Base-by-base conservation (phyloP, 2,329 filamentous ascomycete species). In the Paracamarosporium sp. region DNA sequence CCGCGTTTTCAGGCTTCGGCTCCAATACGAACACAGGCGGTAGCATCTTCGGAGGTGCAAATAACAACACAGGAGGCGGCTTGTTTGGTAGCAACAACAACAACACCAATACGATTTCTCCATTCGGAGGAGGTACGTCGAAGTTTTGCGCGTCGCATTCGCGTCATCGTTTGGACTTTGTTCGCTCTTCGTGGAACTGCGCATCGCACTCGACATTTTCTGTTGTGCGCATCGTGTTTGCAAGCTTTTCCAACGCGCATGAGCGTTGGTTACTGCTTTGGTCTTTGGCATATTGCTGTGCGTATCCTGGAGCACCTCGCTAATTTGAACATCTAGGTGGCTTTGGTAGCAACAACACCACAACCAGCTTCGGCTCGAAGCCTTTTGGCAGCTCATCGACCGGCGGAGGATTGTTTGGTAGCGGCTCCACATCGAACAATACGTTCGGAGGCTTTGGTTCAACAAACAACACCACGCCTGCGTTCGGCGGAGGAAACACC, bases 381-480 rank as follows among this genome's bases (percentile, higher is more conserved):
- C 65, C 66, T 1, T 87, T 87, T 63, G 84, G 84, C 8, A 24
- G 48, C 47, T 58, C 76, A 33, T 74, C 76, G 35, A 74, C 73
- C 44, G 67, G 60, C 64, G 75, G 77, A 33, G 78, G 78, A 46
- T 71, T 75, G 20, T 62, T 78, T 27, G 65, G 65, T 24, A 55
- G 61, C 28, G 36, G 43, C 24, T 55, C 55, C 6, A 56, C 59
- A 17, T 60, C 65, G 28, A 57, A 56, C 13, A 40, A 56, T 15
- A 58, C 59, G 5, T 66, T 66, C 43, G 74, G 74, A 57, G 71
- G 70, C 53, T 75, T 76, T 40, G 73, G 73, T 41, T 46, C 66
- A 4, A 67, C 64, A 35, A 58, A 65, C 38, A 73, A 66, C 60
- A 68, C 58, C 50, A 62, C 61, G 7, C 68, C 72, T 41, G 69